A percentile compares a stretch with the other conserved stretches of the same genome.
Evolutionary conservation across 768 basidiomycete species (phyloP).

Genomic region (Agrocybe pediades): DNA sequence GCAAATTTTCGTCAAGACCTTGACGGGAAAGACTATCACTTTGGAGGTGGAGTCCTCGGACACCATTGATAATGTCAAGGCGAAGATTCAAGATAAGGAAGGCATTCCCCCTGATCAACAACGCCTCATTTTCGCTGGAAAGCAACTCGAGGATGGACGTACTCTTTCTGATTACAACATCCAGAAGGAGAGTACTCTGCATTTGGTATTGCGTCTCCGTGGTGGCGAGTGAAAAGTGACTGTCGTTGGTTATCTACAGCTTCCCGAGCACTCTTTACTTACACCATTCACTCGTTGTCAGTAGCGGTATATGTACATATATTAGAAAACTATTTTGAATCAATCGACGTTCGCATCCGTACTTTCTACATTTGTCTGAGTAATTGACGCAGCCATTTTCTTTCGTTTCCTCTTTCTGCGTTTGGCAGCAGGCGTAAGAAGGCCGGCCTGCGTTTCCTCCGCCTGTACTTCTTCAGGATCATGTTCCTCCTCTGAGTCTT

Average conservation of each 20-base stretch:
- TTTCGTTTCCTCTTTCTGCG: conserved; percentile 25
- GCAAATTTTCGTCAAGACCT: conserved; percentile 18
- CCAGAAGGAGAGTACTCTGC: conserved; percentile 17
- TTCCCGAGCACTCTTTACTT: background rate
- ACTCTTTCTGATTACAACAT: conserved; percentile 15
- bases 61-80: conserved; percentile 8
- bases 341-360: background rate
- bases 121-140: conserved; percentile 13
- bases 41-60: conserved; percentile 15
- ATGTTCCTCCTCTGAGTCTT: conserved; percentile 15
- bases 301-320: background rate
- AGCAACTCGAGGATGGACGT: conserved; percentile 12
- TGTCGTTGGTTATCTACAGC: background rate
- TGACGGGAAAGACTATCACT: conserved; percentile 17
- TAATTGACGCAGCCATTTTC: background rate
- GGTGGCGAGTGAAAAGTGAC: conserved; percentile 56
- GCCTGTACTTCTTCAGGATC: background rate
- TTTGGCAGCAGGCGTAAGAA: conserved; percentile 1
- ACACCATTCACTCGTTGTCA: background rate
- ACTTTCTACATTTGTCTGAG: background rate
- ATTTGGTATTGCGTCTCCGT: conserved; percentile 71
- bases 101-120: conserved; percentile 16
- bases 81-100: conserved; percentile 12
- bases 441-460: background rate
- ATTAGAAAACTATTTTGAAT: background rate